Evolutionary conservation across 2,329 filamentous ascomycete species (phyloP), one percentile per base, ranked within the genome.

Genomic region (Diaporthe batatas): DNA sequence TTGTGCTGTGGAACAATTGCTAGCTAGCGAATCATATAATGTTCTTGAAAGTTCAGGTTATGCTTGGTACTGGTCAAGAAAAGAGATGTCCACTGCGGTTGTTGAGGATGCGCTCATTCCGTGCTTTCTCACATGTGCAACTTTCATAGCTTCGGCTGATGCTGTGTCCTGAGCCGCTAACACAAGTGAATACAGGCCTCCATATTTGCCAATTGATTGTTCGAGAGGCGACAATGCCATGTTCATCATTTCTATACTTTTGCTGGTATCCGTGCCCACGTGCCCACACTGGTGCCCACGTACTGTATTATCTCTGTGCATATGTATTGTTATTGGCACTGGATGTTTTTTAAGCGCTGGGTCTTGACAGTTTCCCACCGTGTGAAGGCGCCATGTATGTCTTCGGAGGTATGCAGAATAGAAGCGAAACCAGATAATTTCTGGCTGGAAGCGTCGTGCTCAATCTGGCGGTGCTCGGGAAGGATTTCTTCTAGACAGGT

Each of bases 361-460:
- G n/a, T n/a, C n/a, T n/a, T n/a, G n/a, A n/a, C n/a, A n/a, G n/a
- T n/a, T n/a, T n/a, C n/a, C n/a, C n/a, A n/a, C n/a, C n/a, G n/a
- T n/a, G n/a, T n/a, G n/a, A n/a, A n/a, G n/a, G n/a, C n/a, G n/a
- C n/a, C n/a, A n/a, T n/a, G n/a, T n/a, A n/a, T n/a, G n/a, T n/a
- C n/a, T n/a, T n/a, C n/a, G n/a, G n/a, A n/a, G n/a, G n/a, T n/a
- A n/a, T n/a, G n/a, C n/a, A n/a, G n/a, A n/a, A n/a, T n/a, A n/a
- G n/a, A n/a, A n/a, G n/a, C n/a, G n/a, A n/a, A n/a, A n/a, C n/a
- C n/a, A n/a, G n/a, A n/a, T n/a, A n/a, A n/a, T n/a, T n/a, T n/a
- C n/a, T n/a, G n/a, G n/a, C n/a, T n/a, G n/a, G n/a, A n/a, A n/a
- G 62, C 62, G 62, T 67, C 62, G 62, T 67, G 62, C 62, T 67